Base-by-base conservation (phyloP, 1,284 basidiomycete species). In the Moniliophthora roreri region DNA sequence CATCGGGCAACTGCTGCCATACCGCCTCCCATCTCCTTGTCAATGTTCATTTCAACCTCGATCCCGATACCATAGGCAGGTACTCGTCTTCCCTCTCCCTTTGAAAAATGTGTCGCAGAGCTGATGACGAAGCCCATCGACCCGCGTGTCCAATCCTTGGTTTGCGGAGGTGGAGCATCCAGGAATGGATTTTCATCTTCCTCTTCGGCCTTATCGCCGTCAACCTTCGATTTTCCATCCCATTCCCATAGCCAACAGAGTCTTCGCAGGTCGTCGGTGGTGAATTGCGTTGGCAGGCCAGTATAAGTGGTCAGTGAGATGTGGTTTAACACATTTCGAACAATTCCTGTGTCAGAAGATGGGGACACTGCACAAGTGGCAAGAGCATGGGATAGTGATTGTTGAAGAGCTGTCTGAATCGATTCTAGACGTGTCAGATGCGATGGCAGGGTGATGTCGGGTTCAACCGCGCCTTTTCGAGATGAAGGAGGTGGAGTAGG, bases 171-270 rank as follows among this genome's bases (percentile, higher is more conserved):
- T 36, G 71, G 58, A 4, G 68, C 63, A 32, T 79, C 78, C 60
- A 89, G 69, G 73, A 90, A 90, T 40, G 89, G 88, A 62, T 90
- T 90, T 46, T 46, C 44, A 11, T 87, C 80, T 16, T 90, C 88
- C 4, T 81, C 81, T 4, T 76, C 65, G 7, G 48, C 28, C 5
- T 62, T 58, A 15, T 50, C 41, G 2, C 55, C 46, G 40, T 63
- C 55, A 1, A 74, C 70, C 4, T 78, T 57, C 1, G 70, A 54
- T 50, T 78, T 71, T 8, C 79, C 78, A 61, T 90, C 82, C 89
- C 90, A 92, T 64, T 92, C 89, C 89, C 90, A 91, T n/a, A 92
- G 57, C 90, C 90, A 92, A 67, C 90, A 91, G 11, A 92, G 74
- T 53, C 86, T 78, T 56, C 74, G 80, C 40, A 92, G 73, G 62